phyloP scores from a whole-genome alignment of 1,284 basidiomycete species.

The Erythrobasidium hasegawianum region DNA sequence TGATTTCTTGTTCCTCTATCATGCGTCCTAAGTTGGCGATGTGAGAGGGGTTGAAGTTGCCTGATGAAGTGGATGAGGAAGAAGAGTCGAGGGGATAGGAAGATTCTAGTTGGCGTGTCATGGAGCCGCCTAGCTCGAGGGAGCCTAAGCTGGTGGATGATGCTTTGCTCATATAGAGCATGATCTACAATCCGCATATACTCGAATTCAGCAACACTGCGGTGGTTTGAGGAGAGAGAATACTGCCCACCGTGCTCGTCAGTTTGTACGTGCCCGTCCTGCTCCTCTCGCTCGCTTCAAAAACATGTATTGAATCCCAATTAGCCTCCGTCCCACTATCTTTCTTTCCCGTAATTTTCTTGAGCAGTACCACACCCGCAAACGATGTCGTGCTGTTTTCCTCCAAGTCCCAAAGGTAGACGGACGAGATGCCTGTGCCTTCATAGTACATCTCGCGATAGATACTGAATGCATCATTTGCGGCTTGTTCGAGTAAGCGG shows the following conservation, averaged over 20 bases:
- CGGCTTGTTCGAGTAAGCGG: slow-evolving; percentile 83
- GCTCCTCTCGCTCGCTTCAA: slow-evolving; percentile 85
- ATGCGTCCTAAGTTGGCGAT: slow-evolving; percentile 90
- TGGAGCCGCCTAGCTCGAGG: slow-evolving; percentile 84
- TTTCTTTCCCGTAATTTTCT: slow-evolving; percentile 57
- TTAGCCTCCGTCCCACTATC: slow-evolving; percentile 56
- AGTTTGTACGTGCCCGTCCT: slow-evolving; percentile 93
- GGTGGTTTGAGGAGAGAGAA: no score
- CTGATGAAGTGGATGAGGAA: background rate
- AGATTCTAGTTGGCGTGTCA: slow-evolving; percentile 81
- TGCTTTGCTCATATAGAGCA: slow-evolving; percentile 78
- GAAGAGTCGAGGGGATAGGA: slow-evolving; percentile 7
- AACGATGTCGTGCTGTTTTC: slow-evolving; percentile 60
- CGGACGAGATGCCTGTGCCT: slow-evolving; percentile 91
- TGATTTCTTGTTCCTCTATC: slow-evolving; percentile 98
- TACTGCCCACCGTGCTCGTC: slow-evolving; percentile 69
- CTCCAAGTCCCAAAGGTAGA: slow-evolving; percentile 98
- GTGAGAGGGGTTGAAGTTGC: slow-evolving; percentile 56
- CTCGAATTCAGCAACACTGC: no score
- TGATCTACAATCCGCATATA: no score
- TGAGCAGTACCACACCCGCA: slow-evolving; percentile 92
- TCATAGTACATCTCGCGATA: slow-evolving; percentile 97
- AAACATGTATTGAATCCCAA: slow-evolving; percentile 99
- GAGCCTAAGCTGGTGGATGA: slow-evolving; percentile 57
- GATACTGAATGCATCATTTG: slow-evolving; percentile 95